Percentiles rank a stretch among this genome's conserved stretches.
Conservation (phyloP, 257 asterid species). For the Rhazya stricta region DNA sequence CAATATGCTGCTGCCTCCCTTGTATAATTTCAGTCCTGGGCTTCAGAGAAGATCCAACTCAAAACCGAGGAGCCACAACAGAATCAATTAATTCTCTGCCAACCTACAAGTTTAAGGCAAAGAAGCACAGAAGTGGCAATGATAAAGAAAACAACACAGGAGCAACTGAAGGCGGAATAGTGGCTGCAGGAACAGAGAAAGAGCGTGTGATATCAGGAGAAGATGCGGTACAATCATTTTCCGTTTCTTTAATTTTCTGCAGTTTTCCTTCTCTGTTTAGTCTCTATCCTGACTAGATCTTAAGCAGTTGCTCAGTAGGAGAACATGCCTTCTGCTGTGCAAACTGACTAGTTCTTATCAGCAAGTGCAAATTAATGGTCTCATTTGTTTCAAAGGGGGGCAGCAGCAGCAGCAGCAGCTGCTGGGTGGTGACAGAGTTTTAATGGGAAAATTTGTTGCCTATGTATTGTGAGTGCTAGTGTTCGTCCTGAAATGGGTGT, state of each 20-base stretch:
- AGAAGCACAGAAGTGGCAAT: constrained; percentile 46
- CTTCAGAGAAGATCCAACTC: constrained; percentile 74
- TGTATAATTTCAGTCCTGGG: constrained; percentile 88
- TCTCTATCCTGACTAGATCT: background rate
- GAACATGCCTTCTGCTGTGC: background rate
- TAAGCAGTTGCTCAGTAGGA: background rate
- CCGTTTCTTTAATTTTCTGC: background rate
- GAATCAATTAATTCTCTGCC: constrained; percentile 91
- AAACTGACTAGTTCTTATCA: background rate
- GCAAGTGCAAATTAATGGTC: background rate
- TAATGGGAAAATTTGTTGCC: background rate
- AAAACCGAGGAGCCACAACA: constrained; percentile 86
- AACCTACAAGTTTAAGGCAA: constrained; percentile 67
- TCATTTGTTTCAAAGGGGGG: no score
- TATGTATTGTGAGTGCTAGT: background rate
- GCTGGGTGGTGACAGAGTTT: no score
- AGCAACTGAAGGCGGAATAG: constrained; percentile 69
- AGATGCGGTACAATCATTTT: constrained; percentile 68
- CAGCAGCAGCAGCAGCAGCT: no score
- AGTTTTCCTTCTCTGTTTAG: background rate
- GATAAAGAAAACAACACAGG: constrained; percentile 40
- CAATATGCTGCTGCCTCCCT: constrained; percentile 98
- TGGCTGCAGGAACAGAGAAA: constrained; percentile 95
- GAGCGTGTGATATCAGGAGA: constrained; percentile 88
- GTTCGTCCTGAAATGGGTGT: background rate